These are phyloP conservation scores for Nepenthes gracilis DNA, from an alignment of 148 eudicot genomes.

Conservation along the genomic window DNA sequence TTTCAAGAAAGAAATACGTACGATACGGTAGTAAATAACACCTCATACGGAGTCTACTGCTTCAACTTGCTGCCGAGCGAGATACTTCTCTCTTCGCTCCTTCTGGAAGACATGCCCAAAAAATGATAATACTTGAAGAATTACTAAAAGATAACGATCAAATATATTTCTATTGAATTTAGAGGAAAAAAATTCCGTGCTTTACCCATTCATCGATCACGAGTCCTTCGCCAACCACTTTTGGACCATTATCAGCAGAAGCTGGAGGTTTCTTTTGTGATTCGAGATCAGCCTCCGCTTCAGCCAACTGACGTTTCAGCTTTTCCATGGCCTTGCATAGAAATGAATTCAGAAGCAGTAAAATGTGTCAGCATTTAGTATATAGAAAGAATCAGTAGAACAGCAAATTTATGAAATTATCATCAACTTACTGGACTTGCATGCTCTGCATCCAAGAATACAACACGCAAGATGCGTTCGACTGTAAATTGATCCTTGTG, in stretches of 20 bases:
- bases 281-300: constrained; percentile 71
- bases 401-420: not conserved
- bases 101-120: constrained; percentile 24
- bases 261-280: constrained; percentile 65
- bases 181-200: constrained; percentile 2
- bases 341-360: not conserved
- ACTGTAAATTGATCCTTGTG: constrained; percentile 52
- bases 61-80: constrained; percentile 75
- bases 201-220: constrained; percentile 86
- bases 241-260: constrained; percentile 31
- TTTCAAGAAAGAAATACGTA: too few species aligned
- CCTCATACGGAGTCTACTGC: constrained; percentile 45
- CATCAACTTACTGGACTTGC: constrained; percentile 49
- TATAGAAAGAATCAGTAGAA: not conserved
- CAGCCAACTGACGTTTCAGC: constrained; percentile 67
- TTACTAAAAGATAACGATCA: not conserved
- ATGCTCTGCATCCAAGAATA: constrained; percentile 53
- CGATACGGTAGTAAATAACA: too few species aligned
- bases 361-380: not conserved
- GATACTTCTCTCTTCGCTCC: constrained; percentile 78
- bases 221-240: constrained; percentile 70
- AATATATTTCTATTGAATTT: not conserved
- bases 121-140: not conserved
- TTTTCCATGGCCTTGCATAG: constrained; percentile 52
- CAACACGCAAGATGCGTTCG: constrained; percentile 47